phyloP scores from a whole-genome alignment of 371 early-diverging fungal genomes.

The Cokeromyces recurvatus region DNA sequence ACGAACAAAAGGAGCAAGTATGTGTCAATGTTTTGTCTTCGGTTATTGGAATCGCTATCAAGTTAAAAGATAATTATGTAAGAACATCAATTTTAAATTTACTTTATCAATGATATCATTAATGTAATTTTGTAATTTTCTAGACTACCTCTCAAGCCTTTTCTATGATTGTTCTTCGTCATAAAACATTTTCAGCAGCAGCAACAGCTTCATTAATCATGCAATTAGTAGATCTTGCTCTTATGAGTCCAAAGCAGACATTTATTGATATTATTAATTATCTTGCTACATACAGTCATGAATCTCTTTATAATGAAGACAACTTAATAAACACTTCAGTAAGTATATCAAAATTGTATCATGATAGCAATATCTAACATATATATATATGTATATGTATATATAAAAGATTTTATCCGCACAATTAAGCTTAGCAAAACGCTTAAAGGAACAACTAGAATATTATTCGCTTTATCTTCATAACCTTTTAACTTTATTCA shows the following conservation, averaged over 20 bases:
- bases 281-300: constrained; percentile 46
- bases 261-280: constrained; percentile 45
- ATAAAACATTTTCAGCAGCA: constrained; percentile 38
- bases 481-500: constrained; percentile 57
- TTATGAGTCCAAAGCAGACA: constrained; percentile 30
- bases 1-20: constrained; percentile 48
- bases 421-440: constrained; percentile 45
- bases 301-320: constrained; percentile 45
- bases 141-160: constrained; percentile 49
- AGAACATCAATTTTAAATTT: background rate
- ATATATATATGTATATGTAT: constrained; percentile 25
- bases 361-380: background rate
- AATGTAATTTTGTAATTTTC: background rate
- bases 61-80: constrained; percentile 50
- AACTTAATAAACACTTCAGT: constrained; percentile 40
- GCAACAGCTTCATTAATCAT: constrained; percentile 41
- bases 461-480: constrained; percentile 53
- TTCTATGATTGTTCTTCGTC: constrained; percentile 50
- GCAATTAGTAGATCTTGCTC: constrained; percentile 45
- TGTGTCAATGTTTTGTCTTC: constrained; percentile 55
- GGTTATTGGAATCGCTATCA: constrained; percentile 62
- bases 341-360: background rate
- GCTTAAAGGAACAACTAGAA: constrained; percentile 48
- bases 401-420: constrained; percentile 19
- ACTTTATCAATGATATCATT: background rate